phyloP scores from a whole-genome alignment of 176 grass and related monocot species.

The Bonia amplexicaulis region DNA sequence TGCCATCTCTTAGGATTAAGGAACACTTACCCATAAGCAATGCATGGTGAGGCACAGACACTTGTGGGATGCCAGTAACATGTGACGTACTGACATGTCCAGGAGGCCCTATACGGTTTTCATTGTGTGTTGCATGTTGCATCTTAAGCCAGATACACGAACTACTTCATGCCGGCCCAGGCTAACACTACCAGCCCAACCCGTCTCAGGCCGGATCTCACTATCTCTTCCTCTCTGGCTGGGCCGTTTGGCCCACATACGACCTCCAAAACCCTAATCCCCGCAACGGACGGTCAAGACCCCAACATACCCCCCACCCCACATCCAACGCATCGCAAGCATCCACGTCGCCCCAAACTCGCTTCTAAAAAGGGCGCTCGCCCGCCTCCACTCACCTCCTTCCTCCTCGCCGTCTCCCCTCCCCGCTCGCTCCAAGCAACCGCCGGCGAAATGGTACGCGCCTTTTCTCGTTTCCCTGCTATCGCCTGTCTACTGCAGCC shows the following conservation, averaged over 20 bases:
- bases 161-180: neutral
- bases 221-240: neutral
- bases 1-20: neutral
- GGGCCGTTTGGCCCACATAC: neutral
- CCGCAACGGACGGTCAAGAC: neutral
- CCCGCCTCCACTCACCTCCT: neutral
- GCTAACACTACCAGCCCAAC: neutral
- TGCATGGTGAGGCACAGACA: neutral
- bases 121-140: too few species aligned
- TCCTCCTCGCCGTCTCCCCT: neutral
- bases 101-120: neutral
- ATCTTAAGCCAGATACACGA: neutral
- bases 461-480: neutral
- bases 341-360: neutral
- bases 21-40: too few species aligned
- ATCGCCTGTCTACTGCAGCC: too few species aligned
- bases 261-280: constrained; percentile 28
- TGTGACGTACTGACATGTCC: neutral
- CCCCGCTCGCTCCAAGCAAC: neutral
- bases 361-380: neutral
- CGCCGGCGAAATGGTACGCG: constrained; percentile 29
- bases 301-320: neutral
- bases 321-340: constrained; percentile 3
- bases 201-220: neutral
- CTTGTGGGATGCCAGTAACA: neutral